Conservation (phyloP, 352 stramenopile genomes). For the Thalassiosira oceanica region DNA sequence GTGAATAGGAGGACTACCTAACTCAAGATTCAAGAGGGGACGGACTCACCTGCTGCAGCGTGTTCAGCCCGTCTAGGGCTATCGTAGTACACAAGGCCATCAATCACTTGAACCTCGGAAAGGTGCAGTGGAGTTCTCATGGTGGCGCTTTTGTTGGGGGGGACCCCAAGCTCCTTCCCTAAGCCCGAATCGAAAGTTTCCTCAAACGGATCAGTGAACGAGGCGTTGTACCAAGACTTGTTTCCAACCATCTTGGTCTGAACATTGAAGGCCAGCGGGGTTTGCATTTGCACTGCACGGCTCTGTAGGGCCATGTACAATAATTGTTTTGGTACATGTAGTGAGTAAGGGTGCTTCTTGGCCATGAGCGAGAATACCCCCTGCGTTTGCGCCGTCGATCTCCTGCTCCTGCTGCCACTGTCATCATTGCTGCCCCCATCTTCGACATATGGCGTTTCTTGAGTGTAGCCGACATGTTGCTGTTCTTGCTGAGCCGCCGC, state of each 20-base stretch:
- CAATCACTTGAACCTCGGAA: constrained; percentile 6
- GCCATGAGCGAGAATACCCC: not conserved
- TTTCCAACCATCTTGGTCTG: not conserved
- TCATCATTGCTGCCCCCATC: no score
- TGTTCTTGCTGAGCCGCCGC: no score
- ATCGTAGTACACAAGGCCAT: constrained; percentile 31
- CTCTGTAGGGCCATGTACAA: not conserved
- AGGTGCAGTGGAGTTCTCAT: constrained; percentile 7
- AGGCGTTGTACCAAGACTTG: constrained; percentile 21
- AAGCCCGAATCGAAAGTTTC: constrained; percentile 36
- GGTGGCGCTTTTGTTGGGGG: not conserved
- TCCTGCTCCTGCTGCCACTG: no score
- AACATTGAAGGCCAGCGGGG: not conserved
- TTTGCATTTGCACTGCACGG: not conserved
- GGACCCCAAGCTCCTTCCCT: constrained; percentile 1
- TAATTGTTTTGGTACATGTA: constrained; percentile 12
- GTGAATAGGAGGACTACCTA: no score
- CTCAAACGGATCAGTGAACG: constrained; percentile 28
- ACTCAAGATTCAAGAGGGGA: no score
- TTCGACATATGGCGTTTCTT: no score
- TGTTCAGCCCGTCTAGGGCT: constrained; percentile 7
- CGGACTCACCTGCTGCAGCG: constrained; percentile 36
- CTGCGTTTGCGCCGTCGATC: no score
- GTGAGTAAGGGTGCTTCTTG: not conserved
- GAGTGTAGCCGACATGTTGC: no score